phyloP scores from a whole-genome alignment of 108 stramenopile genomes.

The Aurantiochytrium sp. region DNA sequence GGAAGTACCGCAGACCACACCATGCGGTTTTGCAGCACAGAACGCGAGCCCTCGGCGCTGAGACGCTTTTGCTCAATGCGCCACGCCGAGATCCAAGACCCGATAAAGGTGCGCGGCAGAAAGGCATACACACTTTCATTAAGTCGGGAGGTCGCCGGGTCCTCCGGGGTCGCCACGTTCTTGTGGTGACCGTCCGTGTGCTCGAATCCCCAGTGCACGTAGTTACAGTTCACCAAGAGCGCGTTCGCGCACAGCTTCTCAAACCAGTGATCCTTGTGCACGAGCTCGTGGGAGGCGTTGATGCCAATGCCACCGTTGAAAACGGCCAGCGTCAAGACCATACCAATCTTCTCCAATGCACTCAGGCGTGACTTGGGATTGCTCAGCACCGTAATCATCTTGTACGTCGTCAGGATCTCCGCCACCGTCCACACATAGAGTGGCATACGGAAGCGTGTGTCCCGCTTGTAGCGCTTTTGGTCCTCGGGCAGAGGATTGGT shows the following conservation, averaged over 20 bases:
- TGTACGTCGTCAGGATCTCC: neutral
- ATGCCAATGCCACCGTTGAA: constrained; percentile 10
- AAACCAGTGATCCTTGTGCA: neutral
- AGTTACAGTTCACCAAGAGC: neutral
- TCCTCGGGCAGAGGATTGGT: constrained; percentile 7
- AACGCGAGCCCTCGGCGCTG: too few species aligned
- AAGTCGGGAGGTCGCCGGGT: neutral
- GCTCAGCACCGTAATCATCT: neutral
- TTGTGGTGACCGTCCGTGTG: neutral
- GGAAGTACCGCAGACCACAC: neutral
- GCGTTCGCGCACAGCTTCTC: neutral
- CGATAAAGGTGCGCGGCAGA: neutral
- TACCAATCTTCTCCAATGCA: neutral
- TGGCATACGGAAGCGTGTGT: neutral
- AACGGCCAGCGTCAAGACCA: neutral
- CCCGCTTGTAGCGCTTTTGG: neutral
- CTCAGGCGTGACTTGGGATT: neutral
- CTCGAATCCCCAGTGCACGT: neutral
- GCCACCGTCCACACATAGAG: neutral
- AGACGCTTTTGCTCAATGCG: neutral
- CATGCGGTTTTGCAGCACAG: neutral
- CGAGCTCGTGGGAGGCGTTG: neutral
- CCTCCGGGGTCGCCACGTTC: neutral
- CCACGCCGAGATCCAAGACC: neutral
- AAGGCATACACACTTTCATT: neutral